phyloP scores from a whole-genome alignment of 2,329 filamentous ascomycete species.

The Thielaviopsis musarum region DNA sequence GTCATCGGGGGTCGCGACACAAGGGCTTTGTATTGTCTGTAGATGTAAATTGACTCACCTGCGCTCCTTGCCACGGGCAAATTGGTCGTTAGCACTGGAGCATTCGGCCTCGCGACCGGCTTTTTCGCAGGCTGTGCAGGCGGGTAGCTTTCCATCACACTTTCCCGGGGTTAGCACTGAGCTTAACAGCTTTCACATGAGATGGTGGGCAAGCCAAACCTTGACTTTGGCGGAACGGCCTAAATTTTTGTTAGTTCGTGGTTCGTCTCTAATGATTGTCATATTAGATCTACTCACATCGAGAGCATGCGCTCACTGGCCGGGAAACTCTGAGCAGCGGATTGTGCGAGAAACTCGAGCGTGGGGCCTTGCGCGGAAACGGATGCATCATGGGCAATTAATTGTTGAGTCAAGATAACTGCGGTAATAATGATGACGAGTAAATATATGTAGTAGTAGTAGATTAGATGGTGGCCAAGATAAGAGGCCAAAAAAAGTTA shows the following conservation, averaged over 20 bases:
- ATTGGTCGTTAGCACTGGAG: slow-evolving; percentile 88
- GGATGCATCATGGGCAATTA: not conserved
- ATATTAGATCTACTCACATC: slow-evolving; percentile 33
- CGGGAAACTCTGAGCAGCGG: slow-evolving; percentile 57
- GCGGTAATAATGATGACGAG: not conserved
- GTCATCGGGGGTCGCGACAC: not conserved
- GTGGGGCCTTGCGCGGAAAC: slow-evolving; percentile 18
- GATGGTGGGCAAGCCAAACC: slow-evolving; percentile 24
- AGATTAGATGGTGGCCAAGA: not conserved
- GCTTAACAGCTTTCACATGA: slow-evolving; percentile 1
- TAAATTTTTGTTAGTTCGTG: slow-evolving; percentile 16
- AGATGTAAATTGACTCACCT: slow-evolving; percentile 33
- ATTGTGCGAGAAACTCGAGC: slow-evolving; percentile 32
- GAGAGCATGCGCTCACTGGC: slow-evolving; percentile 63
- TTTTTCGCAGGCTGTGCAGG: slow-evolving; percentile 89
- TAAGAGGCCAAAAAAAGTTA: not conserved
- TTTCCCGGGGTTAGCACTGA: slow-evolving; percentile 18
- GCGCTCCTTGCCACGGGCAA: slow-evolving; percentile 84
- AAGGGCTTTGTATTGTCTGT: not conserved
- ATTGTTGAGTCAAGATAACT: not conserved
- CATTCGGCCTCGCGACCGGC: slow-evolving; percentile 75
- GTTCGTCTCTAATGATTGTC: not conserved
- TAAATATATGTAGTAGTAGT: not conserved
- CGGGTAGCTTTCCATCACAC: slow-evolving; percentile 91
- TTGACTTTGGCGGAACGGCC: slow-evolving; percentile 86